Evolutionary conservation across 2,329 filamentous ascomycete genomes (phyloP), one percentile per base, ranked within the genome.

Genomic region (Verticillium alfalfae): DNA sequence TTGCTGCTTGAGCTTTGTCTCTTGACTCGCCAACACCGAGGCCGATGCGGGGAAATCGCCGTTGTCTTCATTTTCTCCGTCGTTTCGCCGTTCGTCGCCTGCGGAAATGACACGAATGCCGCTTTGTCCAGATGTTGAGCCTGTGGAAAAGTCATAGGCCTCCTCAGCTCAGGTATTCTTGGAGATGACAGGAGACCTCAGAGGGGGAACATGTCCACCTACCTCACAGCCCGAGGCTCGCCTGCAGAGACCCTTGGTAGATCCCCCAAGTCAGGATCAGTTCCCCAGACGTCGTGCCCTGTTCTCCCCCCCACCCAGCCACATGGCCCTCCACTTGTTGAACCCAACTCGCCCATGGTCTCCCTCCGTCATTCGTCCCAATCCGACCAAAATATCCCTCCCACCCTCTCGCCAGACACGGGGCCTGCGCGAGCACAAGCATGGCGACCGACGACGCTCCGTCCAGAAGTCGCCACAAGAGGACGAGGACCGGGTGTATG

Each of bases 401-500:
- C 56, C 54, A 56, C 38, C 22, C 22, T 34, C 58, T 60, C 52
- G 57, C 58, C 55, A 61, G 37, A 55, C 34, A 60, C 34, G 15
- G 26, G 58, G 49, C 56, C 18, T 18, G n/a, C 37, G 59, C 36
- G 26, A 41, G 52, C 49, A n/a, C 56, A 1, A 6, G 57, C 34
- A 65, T 64, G 64, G 3, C 64, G n/a, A 62, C 63, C 54, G 60
- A 61, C 54, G 62, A 45, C 41, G 39, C 57, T 39, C 59, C 60
- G 2, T 52, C 58, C 36, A 66, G 57, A 41, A 26, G 56, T 34
- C 41, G 62, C 31, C 65, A 63, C 56, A 70, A 67, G 62, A 71
- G 73, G 62, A 71, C 72, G 57, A 69, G 79, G 58, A 79, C 79
- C 1, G 79, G 80, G 15, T 83, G 79, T 69, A 70, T 80, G 65